phyloP scores from a whole-genome alignment of 306 rosid species.

The Lotus japonicus region DNA sequence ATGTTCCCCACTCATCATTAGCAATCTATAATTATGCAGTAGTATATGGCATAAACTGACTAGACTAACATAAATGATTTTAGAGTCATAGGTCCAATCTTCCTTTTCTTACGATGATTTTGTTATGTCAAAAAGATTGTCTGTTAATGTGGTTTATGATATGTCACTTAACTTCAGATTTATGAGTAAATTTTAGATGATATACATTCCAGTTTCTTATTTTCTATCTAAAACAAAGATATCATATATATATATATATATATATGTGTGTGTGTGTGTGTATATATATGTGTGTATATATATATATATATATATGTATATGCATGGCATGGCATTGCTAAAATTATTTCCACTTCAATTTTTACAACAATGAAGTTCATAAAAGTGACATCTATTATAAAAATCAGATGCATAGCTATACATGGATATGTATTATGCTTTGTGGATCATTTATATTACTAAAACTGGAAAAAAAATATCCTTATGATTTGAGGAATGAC shows the following conservation, averaged over 20 bases:
- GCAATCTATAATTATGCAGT: background rate
- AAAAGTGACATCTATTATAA: no score
- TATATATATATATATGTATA: no score
- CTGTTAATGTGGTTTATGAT: background rate
- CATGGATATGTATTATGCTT: no score
- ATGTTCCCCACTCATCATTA: constrained; percentile 7
- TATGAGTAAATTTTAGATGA: background rate
- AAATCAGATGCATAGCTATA: no score
- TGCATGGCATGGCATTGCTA: no score
- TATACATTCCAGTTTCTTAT: background rate
- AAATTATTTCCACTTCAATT: no score
- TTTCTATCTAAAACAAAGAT: background rate
- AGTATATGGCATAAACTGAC: background rate
- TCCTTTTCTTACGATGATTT: background rate
- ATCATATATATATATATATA: background rate
- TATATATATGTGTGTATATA: no score
- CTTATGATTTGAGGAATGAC: no score
- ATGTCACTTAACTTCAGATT: background rate
- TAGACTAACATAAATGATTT: background rate
- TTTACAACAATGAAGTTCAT: no score
- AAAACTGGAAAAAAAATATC: no score
- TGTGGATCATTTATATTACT: no score
- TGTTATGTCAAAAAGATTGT: background rate
- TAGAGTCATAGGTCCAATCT: background rate
- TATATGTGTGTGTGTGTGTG: no score